Evolutionary conservation across 2,329 filamentous ascomycete genomes (phyloP).

Genomic region (Hymenoscyphus fraxineus): DNA sequence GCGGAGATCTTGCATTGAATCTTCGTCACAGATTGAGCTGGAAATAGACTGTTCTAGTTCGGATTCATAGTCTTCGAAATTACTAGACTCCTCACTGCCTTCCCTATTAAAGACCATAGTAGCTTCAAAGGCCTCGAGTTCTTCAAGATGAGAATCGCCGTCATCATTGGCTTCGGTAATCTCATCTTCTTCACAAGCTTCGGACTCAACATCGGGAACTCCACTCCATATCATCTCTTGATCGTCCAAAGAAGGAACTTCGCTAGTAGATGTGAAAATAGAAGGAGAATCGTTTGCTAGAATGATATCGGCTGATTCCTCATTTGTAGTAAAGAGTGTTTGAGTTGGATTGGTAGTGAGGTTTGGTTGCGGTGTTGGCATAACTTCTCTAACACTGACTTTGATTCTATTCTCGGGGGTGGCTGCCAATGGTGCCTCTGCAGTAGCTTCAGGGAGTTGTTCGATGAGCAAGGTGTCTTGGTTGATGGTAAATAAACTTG

Average conservation of each 20-base stretch:
- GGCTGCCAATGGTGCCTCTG: background rate
- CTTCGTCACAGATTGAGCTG: background rate
- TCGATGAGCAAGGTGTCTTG: constrained; percentile 3
- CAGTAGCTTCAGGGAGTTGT: background rate
- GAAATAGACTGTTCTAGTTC: background rate
- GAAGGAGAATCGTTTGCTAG: background rate
- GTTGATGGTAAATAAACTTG: constrained; percentile 11
- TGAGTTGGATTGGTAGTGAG: background rate
- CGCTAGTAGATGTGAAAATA: background rate
- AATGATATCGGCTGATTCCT: background rate
- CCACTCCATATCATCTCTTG: constrained; percentile 1
- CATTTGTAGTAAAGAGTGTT: background rate
- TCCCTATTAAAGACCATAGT: background rate
- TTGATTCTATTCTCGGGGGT: background rate
- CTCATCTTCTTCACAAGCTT: background rate
- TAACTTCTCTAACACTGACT: background rate
- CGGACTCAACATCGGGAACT: background rate
- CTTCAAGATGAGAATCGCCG: background rate
- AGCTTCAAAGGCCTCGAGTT: background rate
- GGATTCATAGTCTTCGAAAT: background rate
- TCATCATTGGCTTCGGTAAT: background rate
- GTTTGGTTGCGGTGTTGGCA: background rate
- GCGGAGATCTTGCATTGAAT: background rate
- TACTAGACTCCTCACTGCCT: background rate
- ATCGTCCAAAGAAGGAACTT: background rate